A percentile compares a stretch with the other conserved stretches of the same genome.
Evolutionary conservation across 2,329 filamentous ascomycete species (phyloP).

Genomic region (Fusarium ramigenum): DNA sequence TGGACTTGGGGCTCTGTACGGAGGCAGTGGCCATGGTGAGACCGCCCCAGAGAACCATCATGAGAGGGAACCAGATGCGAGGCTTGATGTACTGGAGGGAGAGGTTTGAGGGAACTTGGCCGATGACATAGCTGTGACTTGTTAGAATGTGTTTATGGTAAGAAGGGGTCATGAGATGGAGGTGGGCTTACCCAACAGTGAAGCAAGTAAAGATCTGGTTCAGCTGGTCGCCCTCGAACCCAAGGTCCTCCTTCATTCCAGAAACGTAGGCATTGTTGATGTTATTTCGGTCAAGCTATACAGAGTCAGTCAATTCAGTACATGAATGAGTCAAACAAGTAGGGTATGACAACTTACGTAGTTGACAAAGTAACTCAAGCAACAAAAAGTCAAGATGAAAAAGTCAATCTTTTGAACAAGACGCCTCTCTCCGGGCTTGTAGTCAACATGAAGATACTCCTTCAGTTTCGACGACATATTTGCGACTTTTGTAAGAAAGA

Average conservation of each 20-base stretch:
- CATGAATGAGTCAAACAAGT: not conserved
- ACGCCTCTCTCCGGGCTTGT: constrained; percentile 52
- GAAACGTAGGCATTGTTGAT: constrained; percentile 54
- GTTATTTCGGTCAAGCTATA: constrained; percentile 51
- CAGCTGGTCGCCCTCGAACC: constrained; percentile 55
- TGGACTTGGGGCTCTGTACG: constrained; percentile 48
- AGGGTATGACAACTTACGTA: constrained; percentile 51
- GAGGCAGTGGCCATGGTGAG: constrained; percentile 66
- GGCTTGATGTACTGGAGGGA: constrained; percentile 71
- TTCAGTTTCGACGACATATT: constrained; percentile 35
- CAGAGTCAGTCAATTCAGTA: not conserved
- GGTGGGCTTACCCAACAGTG: constrained; percentile 46
- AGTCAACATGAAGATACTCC: constrained; percentile 48
- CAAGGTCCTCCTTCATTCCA: constrained; percentile 58
- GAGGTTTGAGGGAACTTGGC: constrained; percentile 69
- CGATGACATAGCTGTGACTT: constrained; percentile 54
- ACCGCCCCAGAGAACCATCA: constrained; percentile 71
- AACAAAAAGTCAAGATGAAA: constrained; percentile 72
- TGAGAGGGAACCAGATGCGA: constrained; percentile 69
- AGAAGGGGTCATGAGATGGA: not conserved
- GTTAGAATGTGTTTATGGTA: not conserved
- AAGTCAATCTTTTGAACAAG: constrained; percentile 69
- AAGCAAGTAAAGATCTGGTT: constrained; percentile 52
- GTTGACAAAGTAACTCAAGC: constrained; percentile 65
- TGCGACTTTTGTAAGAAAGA: not conserved